Base-by-base conservation (phyloP, 2,329 filamentous ascomycete species). In the Colletotrichum costaricense region DNA sequence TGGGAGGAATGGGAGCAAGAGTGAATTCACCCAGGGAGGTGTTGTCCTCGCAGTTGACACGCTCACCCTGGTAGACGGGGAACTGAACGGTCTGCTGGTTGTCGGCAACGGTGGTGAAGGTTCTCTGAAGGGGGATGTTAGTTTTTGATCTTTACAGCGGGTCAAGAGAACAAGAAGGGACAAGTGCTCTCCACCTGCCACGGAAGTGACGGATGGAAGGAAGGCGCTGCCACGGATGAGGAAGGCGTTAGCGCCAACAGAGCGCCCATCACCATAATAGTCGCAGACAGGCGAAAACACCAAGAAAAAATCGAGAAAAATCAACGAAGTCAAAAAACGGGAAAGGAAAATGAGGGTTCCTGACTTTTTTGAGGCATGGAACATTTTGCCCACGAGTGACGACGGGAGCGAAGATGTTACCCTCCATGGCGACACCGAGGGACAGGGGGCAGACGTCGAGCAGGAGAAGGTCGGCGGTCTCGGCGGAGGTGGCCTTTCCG, bases 391-490 rank as follows among this genome's bases (percentile, higher is more conserved):
- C 94, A 81, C 94, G 93, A 76, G 94, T 88, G 78, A 99, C 95
- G 76, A 98, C 96, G 64, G 95, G 94, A 69, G 96, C 96, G 83
- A 98, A 98, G 86, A 98, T 98, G 89, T 98, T 98, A 78, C 97
- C 96, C 89, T 98, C 97, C 97, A 98, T 99, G 82, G 96, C 97
- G 78, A 99, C 96, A 93, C 97, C 97, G 38, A 99, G 94, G 75
- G 95, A 98, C 76, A 99, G 93, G 79, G 97, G 97, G 81, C 95
- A 93, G 81, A 99, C 97, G 86, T 99, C 97, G 81, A 99, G 91
- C 76, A 99, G 93, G 76, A 99, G 93, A 77, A 99, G 93, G 84
- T 98, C 97, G 76, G 93, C 90, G 75, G 96, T 98, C 82, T 98
- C 97, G 79, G 95, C 95, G 62, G 95, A 97, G 78, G 94, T 97